These are phyloP conservation scores for Pseudoscleropodium purum DNA, from an alignment of 225 moss, liverwort and hornwort genomes.

Conservation along the genomic window DNA sequence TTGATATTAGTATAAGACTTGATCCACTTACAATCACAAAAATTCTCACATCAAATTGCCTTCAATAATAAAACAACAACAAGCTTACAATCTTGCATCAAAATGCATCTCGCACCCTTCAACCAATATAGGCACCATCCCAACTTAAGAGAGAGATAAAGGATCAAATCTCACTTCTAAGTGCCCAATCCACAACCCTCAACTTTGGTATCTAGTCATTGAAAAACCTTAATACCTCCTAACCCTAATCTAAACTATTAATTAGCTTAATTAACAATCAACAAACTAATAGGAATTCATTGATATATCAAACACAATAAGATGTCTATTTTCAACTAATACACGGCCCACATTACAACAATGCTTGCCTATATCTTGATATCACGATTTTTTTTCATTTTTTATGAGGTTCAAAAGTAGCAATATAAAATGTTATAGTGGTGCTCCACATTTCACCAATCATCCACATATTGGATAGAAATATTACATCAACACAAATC, in stretches of 20 bases:
- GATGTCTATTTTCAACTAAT: background rate
- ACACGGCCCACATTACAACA: rapidly evolving
- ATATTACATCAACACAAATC: too few species aligned
- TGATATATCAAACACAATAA: background rate
- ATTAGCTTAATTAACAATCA: rapidly evolving
- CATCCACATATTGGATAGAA: too few species aligned
- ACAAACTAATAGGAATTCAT: background rate
- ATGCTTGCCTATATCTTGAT: rapidly evolving
- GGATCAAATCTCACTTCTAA: background rate
- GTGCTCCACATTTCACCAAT: too few species aligned
- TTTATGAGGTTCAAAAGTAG: too few species aligned
- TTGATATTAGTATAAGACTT: background rate
- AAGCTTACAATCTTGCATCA: background rate
- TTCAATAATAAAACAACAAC: background rate
- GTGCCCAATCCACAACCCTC: background rate
- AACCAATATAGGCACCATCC: background rate
- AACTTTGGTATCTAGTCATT: background rate
- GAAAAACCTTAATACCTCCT: background rate
- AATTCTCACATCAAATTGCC: background rate
- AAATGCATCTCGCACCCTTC: background rate
- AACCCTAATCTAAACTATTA: background rate
- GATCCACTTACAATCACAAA: background rate
- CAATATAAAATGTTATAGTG: too few species aligned
- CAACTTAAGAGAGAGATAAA: background rate
- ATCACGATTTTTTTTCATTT: background rate